Percentiles rank a stretch among this genome's conserved stretches.
These are phyloP conservation scores for Tricladium varicosporioides DNA, from an alignment of 2,329 filamentous ascomycete species.

Conservation along the genomic window DNA sequence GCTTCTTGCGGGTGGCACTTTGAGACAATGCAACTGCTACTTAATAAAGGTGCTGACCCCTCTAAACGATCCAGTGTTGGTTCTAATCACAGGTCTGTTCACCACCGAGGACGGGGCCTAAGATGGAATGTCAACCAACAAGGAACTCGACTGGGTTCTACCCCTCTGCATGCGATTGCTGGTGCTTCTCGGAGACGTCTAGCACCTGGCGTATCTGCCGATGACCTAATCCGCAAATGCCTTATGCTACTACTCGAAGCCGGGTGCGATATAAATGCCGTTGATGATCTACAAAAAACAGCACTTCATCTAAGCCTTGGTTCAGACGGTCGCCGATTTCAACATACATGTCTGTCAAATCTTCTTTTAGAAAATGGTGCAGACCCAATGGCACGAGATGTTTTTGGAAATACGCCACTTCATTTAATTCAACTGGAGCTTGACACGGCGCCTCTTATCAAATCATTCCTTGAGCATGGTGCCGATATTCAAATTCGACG, in stretches of 20 bases:
- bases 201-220: background rate
- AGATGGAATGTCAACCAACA: too few species aligned
- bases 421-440: slow-evolving; percentile 2
- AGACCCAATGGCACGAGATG: slow-evolving; percentile 6
- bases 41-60: slow-evolving; percentile 13
- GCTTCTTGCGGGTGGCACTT: slow-evolving; percentile 7
- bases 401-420: slow-evolving; percentile 4
- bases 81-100: too few species aligned
- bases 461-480: slow-evolving; percentile 7
- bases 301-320: background rate
- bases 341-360: background rate
- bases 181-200: background rate
- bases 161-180: background rate
- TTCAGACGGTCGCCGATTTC: background rate
- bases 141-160: background rate
- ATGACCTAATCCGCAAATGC: background rate
- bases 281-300: background rate
- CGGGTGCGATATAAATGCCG: background rate
- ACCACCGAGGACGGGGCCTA: too few species aligned
- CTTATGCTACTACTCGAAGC: background rate
- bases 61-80: slow-evolving; percentile 4
- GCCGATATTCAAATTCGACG: slow-evolving; percentile 4
- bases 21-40: slow-evolving; percentile 8
- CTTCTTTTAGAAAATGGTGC: slow-evolving; percentile 3
- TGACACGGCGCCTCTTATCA: background rate